These are phyloP conservation scores for Rhodotorula babjevae DNA, from an alignment of 768 basidiomycete species.

Conservation along the genomic window DNA sequence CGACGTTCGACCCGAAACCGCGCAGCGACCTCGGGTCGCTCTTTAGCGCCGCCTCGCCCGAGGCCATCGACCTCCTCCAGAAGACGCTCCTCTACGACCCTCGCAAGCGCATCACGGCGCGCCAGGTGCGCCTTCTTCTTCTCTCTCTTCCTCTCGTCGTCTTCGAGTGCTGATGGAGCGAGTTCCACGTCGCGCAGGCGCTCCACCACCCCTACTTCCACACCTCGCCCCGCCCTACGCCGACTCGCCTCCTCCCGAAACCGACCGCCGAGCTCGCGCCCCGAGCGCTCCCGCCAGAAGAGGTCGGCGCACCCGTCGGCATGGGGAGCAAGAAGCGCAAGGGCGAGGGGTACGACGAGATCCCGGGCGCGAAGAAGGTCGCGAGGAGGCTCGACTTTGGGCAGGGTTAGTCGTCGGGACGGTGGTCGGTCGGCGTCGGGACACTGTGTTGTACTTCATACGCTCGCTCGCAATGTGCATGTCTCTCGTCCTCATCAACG, in stretches of 20 bases:
- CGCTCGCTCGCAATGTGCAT: too few relatives aligned
- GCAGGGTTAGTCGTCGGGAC: background rate
- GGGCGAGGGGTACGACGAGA: constrained; percentile 19
- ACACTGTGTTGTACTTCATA: background rate
- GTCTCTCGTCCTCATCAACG: too few relatives aligned
- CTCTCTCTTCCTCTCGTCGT: too few relatives aligned
- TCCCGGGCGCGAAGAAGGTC: constrained; percentile 34
- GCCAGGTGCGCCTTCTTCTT: constrained; percentile 56
- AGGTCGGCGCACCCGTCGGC: constrained; percentile 6
- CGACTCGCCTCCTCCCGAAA: constrained; percentile 81
- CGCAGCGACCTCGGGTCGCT: constrained; percentile 75
- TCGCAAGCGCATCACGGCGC: constrained; percentile 68
- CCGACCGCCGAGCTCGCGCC: constrained; percentile 51
- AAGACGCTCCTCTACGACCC: constrained; percentile 83
- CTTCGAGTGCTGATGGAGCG: too few relatives aligned
- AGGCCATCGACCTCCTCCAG: constrained; percentile 73
- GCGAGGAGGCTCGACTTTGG: constrained; percentile 36
- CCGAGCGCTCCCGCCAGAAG: constrained; percentile 52
- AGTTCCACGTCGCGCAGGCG: constrained; percentile 63
- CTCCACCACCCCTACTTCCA: constrained; percentile 81
- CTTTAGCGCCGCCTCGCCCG: constrained; percentile 83
- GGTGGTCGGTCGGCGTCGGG: too few relatives aligned
- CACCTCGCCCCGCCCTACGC: constrained; percentile 56
- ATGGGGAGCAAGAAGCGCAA: constrained; percentile 5
- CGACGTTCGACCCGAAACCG: constrained; percentile 78